These are phyloP conservation scores for Capsicum baccatum DNA, from an alignment of 257 asterid genomes.

Conservation along the genomic window DNA sequence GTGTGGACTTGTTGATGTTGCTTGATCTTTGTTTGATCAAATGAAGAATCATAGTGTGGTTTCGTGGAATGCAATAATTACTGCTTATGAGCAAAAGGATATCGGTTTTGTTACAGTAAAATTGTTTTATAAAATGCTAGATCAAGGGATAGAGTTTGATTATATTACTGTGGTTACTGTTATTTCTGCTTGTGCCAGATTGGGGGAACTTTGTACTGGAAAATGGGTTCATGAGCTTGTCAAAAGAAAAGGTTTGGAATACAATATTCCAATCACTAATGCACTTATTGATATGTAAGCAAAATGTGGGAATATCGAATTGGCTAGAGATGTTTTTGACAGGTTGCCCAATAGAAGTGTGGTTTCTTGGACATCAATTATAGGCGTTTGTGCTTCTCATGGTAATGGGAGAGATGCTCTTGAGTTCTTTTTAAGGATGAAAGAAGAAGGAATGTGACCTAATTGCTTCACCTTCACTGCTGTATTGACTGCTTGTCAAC, in stretches of 20 bases:
- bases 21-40: conserved; percentile 26
- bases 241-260: conserved; percentile 26
- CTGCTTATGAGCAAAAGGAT: conserved; percentile 34
- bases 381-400: conserved; percentile 33
- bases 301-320: neutral
- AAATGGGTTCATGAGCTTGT: conserved; percentile 31
- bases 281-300: neutral
- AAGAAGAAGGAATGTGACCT: conserved; percentile 33
- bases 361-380: conserved; percentile 34
- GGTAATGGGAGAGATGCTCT: conserved; percentile 33
- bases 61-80: conserved; percentile 38
- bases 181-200: conserved; percentile 33
- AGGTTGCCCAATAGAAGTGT: conserved; percentile 28
- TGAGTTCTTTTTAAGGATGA: conserved; percentile 26
- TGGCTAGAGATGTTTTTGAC: conserved; percentile 28
- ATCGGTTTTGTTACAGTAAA: neutral
- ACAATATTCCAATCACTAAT: conserved; percentile 26
- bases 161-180: conserved; percentile 31
- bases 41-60: conserved; percentile 27
- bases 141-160: conserved; percentile 24
- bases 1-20: conserved; percentile 30
- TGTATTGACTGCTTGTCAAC: conserved; percentile 33
- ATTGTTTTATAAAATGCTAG: conserved; percentile 30
- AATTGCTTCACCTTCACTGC: conserved; percentile 31
- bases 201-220: conserved; percentile 33